Evolutionary conservation across 805 yeast genomes (phyloP).

Genomic region (Nematodospora valgi): DNA sequence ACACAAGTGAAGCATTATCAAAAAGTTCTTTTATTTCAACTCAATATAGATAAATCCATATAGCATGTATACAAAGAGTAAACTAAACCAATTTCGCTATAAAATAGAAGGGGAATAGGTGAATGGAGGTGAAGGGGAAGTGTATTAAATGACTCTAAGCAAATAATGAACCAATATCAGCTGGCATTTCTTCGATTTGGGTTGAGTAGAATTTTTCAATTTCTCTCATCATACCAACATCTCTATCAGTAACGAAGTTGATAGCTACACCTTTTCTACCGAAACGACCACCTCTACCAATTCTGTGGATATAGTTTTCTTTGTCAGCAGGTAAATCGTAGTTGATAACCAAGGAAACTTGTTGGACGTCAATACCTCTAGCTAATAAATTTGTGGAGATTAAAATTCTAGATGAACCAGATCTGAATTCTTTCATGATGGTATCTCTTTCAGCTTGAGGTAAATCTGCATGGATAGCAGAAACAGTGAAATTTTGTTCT

Average conservation of each 20-base stretch:
- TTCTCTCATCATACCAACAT: slow-evolving; percentile 70
- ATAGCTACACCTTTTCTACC: slow-evolving; percentile 99
- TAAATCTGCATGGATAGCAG: slow-evolving; percentile 95
- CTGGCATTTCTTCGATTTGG: slow-evolving; percentile 92
- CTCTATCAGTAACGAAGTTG: slow-evolving; percentile 84
- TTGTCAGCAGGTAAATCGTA: slow-evolving; percentile 87
- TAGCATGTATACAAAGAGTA: no score
- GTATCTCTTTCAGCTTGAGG: slow-evolving; percentile 88
- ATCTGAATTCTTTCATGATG: slow-evolving; percentile 93
- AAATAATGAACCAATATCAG: slow-evolving; percentile 53
- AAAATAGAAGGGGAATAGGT: no score
- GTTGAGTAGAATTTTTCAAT: slow-evolving; percentile 88
- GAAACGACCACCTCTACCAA: slow-evolving; percentile 98
- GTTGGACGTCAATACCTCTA: slow-evolving; percentile 97
- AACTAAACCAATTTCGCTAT: no score
- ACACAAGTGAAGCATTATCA: not conserved
- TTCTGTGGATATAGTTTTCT: slow-evolving; percentile 95
- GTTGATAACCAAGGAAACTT: slow-evolving; percentile 90
- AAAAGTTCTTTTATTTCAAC: not conserved
- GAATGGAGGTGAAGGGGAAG: no score
- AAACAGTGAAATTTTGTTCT: slow-evolving; percentile 83
- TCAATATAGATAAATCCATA: no score
- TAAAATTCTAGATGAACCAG: slow-evolving; percentile 89
- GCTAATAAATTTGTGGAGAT: slow-evolving; percentile 96
- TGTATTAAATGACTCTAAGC: slow-evolving; percentile 22